Evolutionary conservation across 2,329 filamentous ascomycete genomes (phyloP), one percentile per base, ranked within the genome.

Genomic region (Rhynchosporium secalis): DNA sequence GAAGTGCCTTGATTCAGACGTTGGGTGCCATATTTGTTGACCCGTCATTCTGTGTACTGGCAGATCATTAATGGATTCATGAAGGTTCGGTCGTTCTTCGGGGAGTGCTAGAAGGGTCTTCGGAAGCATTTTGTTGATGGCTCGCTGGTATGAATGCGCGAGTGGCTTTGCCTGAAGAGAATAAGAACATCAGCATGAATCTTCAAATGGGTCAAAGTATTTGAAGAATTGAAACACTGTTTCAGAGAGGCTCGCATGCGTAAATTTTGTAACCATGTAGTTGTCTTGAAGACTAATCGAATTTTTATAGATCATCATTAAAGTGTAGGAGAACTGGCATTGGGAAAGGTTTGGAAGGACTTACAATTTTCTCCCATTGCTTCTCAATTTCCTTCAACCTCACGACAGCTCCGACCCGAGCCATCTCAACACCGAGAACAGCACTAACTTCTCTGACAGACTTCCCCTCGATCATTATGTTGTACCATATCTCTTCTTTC

Each of bases 281-380:
- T 77, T 87, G 93, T 98, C 93, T 96, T 97, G 83, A 96, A 96
- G 94, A 98, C 94, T 97, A 96, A 98, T 97, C 94, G 94, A 86
- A 80, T 86, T 87, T 86, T 84, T 80, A 76, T 83, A 78, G 81
- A 83, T 91, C 87, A 90, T 90, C 87, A 89, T 74, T 71, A 70
- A 70, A 62, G 60, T 45, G 60, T 64, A 9, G 33, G 47, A 49
- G 60, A 29, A 46, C 26, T 31, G 31, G 36, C 6, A 62, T 55
- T 58, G 51, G 51, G 61, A 62, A 56, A 80, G 64, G 15, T 46
- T 33, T 40, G 46, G 20, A 56, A 51, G 67, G 52, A 66, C 86
- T 78, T 84, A 91, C 88, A 79, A 88, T 78, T 74, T 79, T 75
- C 64, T 79, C 76, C 86, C 85, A 88, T 68, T 84, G 78, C 75